These are phyloP conservation scores for Cercospora citrullina DNA, from an alignment of 2,329 filamentous ascomycete species.

Conservation along the genomic window DNA sequence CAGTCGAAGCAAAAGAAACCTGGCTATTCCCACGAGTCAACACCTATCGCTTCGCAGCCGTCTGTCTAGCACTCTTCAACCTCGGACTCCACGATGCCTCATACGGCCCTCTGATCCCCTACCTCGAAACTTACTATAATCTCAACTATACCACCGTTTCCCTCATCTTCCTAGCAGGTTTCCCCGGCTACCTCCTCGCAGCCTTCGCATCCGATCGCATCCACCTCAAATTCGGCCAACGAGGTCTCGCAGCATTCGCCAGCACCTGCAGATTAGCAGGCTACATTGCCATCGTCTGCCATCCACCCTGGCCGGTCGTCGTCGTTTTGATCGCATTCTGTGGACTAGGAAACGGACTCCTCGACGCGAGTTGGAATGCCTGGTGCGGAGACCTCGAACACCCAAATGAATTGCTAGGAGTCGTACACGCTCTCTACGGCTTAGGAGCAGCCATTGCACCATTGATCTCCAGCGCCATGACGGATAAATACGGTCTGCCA, in stretches of 20 bases:
- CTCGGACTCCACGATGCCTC: slow-evolving; percentile 19
- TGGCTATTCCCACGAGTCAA: slow-evolving; percentile 19
- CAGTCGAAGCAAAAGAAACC: slow-evolving; percentile 1
- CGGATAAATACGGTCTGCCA: not conserved
- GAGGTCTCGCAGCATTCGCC: slow-evolving; percentile 65
- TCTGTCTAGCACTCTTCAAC: slow-evolving; percentile 15
- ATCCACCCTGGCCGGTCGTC: not conserved
- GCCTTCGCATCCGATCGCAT: slow-evolving; percentile 62
- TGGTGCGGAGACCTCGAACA: not conserved
- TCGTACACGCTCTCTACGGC: not conserved
- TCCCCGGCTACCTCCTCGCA: slow-evolving; percentile 61
- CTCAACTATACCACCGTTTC: slow-evolving; percentile 60
- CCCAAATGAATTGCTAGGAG: not conserved
- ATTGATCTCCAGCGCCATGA: not conserved
- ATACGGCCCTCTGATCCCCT: slow-evolving; percentile 7
- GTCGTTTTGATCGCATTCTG: not conserved
- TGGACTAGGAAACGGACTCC: not conserved
- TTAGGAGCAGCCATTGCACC: not conserved
- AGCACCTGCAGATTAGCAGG: slow-evolving; percentile 60
- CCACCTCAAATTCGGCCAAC: slow-evolving; percentile 63
- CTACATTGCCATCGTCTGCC: slow-evolving; percentile 47
- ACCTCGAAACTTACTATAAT: not conserved
- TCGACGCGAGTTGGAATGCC: not conserved
- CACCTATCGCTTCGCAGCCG: slow-evolving; percentile 10
- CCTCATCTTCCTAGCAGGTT: slow-evolving; percentile 62